Evolutionary conservation across 1,284 basidiomycete genomes (phyloP).

Genomic region (Melampsora americana): DNA sequence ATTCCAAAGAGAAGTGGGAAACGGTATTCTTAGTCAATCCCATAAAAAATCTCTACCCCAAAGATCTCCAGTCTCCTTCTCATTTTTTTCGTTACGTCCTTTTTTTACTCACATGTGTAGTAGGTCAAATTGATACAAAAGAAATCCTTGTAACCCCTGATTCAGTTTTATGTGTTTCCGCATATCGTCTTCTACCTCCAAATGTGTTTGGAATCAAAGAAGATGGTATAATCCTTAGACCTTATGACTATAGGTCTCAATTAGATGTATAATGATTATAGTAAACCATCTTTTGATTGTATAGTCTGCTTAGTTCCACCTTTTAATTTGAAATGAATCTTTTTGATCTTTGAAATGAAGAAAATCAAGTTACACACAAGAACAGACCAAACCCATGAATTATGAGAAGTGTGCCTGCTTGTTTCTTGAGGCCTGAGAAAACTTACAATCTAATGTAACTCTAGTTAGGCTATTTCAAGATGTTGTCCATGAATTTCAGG

Average conservation of each 20-base stretch:
- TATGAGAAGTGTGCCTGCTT: not conserved
- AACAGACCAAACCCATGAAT: too few relatives aligned
- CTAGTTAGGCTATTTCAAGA: too few relatives aligned
- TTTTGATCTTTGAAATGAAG: too few relatives aligned
- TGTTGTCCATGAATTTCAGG: too few relatives aligned
- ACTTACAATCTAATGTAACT: too few relatives aligned
- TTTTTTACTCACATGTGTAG: not conserved
- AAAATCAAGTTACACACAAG: too few relatives aligned
- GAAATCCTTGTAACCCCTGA: too few relatives aligned
- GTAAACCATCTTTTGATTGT: too few relatives aligned
- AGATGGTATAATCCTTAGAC: not conserved
- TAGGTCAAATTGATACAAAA: too few relatives aligned
- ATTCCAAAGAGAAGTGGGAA: not conserved
- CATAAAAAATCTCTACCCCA: not conserved
- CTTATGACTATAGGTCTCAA: not conserved
- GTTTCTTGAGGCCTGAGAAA: not conserved
- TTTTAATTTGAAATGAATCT: too few relatives aligned
- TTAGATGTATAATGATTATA: not conserved
- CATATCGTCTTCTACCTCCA: slow-evolving; percentile 8
- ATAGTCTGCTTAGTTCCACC: too few relatives aligned
- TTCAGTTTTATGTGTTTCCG: not conserved
- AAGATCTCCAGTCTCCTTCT: not conserved
- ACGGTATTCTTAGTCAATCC: not conserved
- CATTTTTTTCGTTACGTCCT: not conserved
- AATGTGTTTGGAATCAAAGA: slow-evolving; percentile 1